phyloP scores from a whole-genome alignment of 768 basidiomycete species.

The Boletus sp. region DNA sequence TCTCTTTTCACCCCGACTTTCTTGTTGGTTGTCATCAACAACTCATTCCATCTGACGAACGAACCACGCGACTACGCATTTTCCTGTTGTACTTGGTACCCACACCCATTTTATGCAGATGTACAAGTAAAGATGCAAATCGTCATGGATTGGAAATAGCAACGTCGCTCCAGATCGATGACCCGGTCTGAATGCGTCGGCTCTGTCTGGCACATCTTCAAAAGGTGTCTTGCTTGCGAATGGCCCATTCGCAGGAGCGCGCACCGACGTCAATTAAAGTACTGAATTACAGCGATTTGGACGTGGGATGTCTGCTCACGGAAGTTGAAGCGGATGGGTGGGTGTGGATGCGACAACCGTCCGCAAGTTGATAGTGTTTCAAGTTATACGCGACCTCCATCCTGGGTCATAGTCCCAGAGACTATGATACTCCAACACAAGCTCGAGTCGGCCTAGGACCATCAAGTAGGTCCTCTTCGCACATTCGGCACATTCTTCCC shows the following conservation, averaged over 20 bases:
- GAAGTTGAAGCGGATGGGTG: too few relatives aligned
- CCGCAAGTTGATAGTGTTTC: too few relatives aligned
- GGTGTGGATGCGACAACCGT: too few relatives aligned
- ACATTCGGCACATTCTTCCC: not conserved
- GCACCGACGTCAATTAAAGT: too few relatives aligned
- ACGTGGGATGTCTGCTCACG: too few relatives aligned
- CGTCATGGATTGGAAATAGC: not conserved
- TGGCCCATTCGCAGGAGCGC: too few relatives aligned
- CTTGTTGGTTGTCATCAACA: not conserved
- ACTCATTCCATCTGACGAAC: not conserved
- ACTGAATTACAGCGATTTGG: too few relatives aligned
- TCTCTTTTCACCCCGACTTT: not conserved
- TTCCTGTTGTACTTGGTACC: constrained; percentile 20
- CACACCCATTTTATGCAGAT: constrained; percentile 20
- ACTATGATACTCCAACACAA: not conserved
- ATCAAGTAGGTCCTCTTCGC: not conserved
- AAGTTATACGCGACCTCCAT: too few relatives aligned
- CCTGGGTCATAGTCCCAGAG: too few relatives aligned
- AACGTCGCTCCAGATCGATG: not conserved
- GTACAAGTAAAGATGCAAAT: not conserved
- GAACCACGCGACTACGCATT: constrained; percentile 16
- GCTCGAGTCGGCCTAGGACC: not conserved
- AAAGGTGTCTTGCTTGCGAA: too few relatives aligned
- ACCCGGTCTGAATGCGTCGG: not conserved
- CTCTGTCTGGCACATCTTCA: too few relatives aligned